A percentile compares a stretch with the other conserved stretches of the same genome.
Conservation (phyloP, 495 filamentous ascomycete species). For the Aspergillus sparsus region DNA sequence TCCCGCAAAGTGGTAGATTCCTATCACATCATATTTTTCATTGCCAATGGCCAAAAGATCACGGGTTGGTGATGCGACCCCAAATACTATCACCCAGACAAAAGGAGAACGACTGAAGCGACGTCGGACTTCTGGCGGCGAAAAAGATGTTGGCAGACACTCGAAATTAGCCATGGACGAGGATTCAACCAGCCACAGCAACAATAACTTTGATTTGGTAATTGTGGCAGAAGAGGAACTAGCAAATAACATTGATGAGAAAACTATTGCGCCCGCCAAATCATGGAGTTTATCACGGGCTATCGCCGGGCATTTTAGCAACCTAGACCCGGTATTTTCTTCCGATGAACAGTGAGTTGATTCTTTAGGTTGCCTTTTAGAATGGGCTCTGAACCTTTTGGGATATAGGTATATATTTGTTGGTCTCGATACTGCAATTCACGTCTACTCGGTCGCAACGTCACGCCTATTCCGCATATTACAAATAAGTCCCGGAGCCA, state of each 20-base stretch:
- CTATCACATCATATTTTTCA: constrained; percentile 2
- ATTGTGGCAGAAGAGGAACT: not conserved
- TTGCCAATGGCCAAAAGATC: constrained; percentile 31
- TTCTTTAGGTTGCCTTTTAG: not conserved
- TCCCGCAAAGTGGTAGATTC: no score
- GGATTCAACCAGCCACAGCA: not conserved
- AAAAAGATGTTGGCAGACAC: constrained; percentile 3
- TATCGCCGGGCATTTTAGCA: constrained; percentile 39
- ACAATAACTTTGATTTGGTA: not conserved
- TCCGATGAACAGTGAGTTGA: constrained; percentile 72
- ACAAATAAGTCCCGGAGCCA: constrained; percentile 34
- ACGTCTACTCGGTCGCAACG: constrained; percentile 77
- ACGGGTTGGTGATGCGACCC: constrained; percentile 36
- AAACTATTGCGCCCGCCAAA: constrained; percentile 3
- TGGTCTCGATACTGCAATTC: constrained; percentile 61
- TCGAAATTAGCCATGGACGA: not conserved
- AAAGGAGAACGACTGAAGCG: constrained; percentile 36
- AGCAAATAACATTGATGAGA: constrained; percentile 1
- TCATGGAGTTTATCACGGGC: constrained; percentile 40
- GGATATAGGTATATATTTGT: constrained; percentile 66
- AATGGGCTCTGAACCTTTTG: constrained; percentile 26
- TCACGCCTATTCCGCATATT: constrained; percentile 73
- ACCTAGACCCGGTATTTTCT: constrained; percentile 78
- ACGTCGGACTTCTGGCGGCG: constrained; percentile 34
- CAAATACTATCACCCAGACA: constrained; percentile 25